phyloP scores from a whole-genome alignment of 768 basidiomycete species.

The Coprinopsis marcescibilis region DNA sequence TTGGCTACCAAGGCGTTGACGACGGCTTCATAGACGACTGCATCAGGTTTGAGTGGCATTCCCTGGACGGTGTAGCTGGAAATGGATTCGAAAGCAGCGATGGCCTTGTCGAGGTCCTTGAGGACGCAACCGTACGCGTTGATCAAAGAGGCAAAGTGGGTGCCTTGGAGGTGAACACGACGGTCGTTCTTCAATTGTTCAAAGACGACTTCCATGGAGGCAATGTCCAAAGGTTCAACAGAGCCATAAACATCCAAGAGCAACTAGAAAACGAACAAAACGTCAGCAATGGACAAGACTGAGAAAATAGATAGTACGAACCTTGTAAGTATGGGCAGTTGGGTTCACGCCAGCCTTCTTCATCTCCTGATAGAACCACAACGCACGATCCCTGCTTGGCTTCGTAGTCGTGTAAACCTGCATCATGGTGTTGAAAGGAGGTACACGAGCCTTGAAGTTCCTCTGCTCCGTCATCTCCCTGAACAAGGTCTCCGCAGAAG shows the following conservation, averaged over 20 bases:
- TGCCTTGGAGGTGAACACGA: slow-evolving; percentile 37
- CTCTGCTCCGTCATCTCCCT: slow-evolving; percentile 69
- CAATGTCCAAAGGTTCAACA: slow-evolving; percentile 75
- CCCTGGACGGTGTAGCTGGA: slow-evolving; percentile 24
- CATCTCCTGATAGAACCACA: slow-evolving; percentile 72
- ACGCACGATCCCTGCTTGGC: slow-evolving; percentile 71
- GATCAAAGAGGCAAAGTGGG: slow-evolving; percentile 76
- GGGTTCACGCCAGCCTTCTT: slow-evolving; percentile 56
- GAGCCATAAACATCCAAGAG: slow-evolving; percentile 86
- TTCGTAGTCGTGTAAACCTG: slow-evolving; percentile 91
- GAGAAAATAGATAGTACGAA: slow-evolving; percentile 21
- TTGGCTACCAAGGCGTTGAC: slow-evolving; percentile 81
- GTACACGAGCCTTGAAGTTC: slow-evolving; percentile 84
- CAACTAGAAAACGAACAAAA: slow-evolving; percentile 39
- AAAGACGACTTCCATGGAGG: slow-evolving; percentile 69
- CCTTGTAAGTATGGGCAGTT: slow-evolving; percentile 94
- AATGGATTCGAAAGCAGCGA: slow-evolving; percentile 74
- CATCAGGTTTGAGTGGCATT: slow-evolving; percentile 55
- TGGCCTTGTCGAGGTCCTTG: slow-evolving; percentile 73
- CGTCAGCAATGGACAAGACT: slow-evolving; percentile 9
- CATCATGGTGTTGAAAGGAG: slow-evolving; percentile 99
- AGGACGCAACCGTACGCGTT: slow-evolving; percentile 80
- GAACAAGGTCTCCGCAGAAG: slow-evolving; percentile 79
- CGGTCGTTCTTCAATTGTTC: slow-evolving; percentile 43
- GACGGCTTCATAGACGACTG: slow-evolving; percentile 84